Percentiles rank a stretch among this genome's conserved stretches.
Conservation (phyloP, 164 flowering plant species). For the Aristolochia contorta region DNA sequence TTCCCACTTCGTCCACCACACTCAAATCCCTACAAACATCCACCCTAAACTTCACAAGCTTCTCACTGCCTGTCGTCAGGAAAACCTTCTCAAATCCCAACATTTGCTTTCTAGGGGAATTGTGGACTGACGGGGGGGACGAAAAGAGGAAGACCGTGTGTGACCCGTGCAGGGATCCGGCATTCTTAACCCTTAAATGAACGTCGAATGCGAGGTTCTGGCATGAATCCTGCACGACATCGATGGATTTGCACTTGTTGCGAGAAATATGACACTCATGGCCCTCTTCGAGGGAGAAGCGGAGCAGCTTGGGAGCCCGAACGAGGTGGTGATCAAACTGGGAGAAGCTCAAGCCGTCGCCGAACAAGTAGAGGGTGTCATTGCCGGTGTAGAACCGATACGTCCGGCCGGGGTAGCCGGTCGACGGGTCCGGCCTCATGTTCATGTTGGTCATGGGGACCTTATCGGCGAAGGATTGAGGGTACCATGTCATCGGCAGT, state of each 20-base stretch:
- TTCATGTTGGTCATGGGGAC: constrained; percentile 94
- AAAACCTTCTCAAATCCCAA: constrained; percentile 71
- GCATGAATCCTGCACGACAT: constrained; percentile 34
- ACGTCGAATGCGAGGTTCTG: constrained; percentile 43
- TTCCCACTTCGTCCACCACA: constrained; percentile 73
- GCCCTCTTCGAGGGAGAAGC: constrained; percentile 50
- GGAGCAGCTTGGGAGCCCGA: constrained; percentile 49
- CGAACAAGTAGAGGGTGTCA: constrained; percentile 55
- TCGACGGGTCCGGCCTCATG: constrained; percentile 82
- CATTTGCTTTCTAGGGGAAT: constrained; percentile 74
- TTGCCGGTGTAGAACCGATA: constrained; percentile 84
- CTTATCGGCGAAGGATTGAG: constrained; percentile 67
- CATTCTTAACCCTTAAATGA: constrained; percentile 56
- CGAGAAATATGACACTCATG: constrained; percentile 54
- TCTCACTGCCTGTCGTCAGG: constrained; percentile 28
- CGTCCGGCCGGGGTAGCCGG: constrained; percentile 82
- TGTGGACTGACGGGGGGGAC: constrained; percentile 61
- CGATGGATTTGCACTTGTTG: constrained; percentile 55
- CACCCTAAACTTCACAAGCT: constrained; percentile 49
- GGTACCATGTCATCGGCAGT: constrained; percentile 98
- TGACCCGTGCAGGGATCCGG: constrained; percentile 44
- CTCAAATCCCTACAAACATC: constrained; percentile 91
- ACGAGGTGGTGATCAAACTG: constrained; percentile 44
- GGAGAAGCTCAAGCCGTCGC: constrained; percentile 84
- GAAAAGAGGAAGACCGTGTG: constrained; percentile 73